phyloP scores from a whole-genome alignment of 257 asterid genomes.

The Fraxinus pennsylvanica region DNA sequence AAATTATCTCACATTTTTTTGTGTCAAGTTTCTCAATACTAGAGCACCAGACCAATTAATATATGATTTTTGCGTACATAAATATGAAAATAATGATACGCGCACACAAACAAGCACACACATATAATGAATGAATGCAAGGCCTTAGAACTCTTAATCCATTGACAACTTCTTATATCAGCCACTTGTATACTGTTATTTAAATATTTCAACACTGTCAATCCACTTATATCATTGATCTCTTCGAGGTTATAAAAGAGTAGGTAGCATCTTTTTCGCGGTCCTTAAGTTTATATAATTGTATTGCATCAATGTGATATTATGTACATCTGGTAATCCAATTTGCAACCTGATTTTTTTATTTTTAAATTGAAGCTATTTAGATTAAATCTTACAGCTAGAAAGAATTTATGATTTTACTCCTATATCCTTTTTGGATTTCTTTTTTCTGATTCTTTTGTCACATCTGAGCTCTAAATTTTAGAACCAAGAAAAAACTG shows the following conservation, averaged over 20 bases:
- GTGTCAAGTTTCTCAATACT: not conserved
- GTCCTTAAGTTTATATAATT: not conserved
- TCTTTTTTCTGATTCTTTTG: not conserved
- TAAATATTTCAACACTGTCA: too few species aligned
- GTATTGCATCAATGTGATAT: not conserved
- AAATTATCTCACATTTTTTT: too few species aligned
- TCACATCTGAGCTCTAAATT: too few species aligned
- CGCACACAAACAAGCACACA: too few species aligned
- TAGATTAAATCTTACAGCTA: slow-evolving; percentile 1
- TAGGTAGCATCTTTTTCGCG: not conserved
- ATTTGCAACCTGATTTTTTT: not conserved
- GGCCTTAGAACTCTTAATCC: slow-evolving; percentile 1
- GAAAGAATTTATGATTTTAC: not conserved
- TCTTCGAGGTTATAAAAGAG: too few species aligned
- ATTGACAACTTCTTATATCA: not conserved
- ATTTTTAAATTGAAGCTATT: not conserved
- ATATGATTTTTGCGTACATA: not conserved
- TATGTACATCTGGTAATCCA: not conserved
- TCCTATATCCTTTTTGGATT: not conserved
- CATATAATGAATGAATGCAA: not conserved
- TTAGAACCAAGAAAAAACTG: too few species aligned
- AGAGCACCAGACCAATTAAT: not conserved
- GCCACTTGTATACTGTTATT: not conserved
- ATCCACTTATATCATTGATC: too few species aligned
- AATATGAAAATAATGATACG: not conserved